Conservation (phyloP, 495 filamentous ascomycete genomes). For the Penicillium herquei region DNA sequence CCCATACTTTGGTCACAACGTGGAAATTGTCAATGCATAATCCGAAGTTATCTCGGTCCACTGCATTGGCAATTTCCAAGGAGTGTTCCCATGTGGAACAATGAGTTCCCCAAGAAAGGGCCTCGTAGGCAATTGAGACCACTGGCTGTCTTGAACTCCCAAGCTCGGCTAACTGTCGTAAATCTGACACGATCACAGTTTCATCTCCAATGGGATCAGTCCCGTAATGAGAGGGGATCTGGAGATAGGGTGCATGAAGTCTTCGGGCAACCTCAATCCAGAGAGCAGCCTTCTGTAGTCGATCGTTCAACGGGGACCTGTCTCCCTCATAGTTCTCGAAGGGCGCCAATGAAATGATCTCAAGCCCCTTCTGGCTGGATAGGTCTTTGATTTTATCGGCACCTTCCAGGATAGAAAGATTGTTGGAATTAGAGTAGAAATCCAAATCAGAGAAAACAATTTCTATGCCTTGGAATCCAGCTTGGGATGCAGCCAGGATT, state of each 20-base stretch:
- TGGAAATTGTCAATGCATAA: constrained; percentile 75
- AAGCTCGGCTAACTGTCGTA: constrained; percentile 59
- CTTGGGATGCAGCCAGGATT: constrained; percentile 56
- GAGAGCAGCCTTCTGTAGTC: constrained; percentile 59
- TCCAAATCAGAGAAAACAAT: constrained; percentile 70
- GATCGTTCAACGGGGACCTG: constrained; percentile 45
- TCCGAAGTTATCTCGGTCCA: constrained; percentile 42
- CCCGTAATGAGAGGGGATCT: constrained; percentile 65
- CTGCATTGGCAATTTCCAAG: constrained; percentile 64
- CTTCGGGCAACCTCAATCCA: constrained; percentile 64
- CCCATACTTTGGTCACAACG: constrained; percentile 63
- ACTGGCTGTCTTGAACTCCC: constrained; percentile 33
- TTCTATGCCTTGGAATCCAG: constrained; percentile 66
- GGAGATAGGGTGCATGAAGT: constrained; percentile 61
- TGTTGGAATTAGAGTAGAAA: constrained; percentile 39
- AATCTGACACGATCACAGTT: constrained; percentile 57
- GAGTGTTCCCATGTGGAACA: constrained; percentile 59
- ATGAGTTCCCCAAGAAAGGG: constrained; percentile 65
- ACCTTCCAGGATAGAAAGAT: constrained; percentile 49
- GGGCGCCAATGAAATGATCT: constrained; percentile 65
- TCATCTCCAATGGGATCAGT: constrained; percentile 50
- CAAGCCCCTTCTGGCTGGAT: constrained; percentile 50
- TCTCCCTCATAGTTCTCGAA: constrained; percentile 73
- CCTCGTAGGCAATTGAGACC: constrained; percentile 62
- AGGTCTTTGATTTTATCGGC: constrained; percentile 51